Base-by-base conservation (phyloP, 2,329 filamentous ascomycete species). In the Xylaria sp. region DNA sequence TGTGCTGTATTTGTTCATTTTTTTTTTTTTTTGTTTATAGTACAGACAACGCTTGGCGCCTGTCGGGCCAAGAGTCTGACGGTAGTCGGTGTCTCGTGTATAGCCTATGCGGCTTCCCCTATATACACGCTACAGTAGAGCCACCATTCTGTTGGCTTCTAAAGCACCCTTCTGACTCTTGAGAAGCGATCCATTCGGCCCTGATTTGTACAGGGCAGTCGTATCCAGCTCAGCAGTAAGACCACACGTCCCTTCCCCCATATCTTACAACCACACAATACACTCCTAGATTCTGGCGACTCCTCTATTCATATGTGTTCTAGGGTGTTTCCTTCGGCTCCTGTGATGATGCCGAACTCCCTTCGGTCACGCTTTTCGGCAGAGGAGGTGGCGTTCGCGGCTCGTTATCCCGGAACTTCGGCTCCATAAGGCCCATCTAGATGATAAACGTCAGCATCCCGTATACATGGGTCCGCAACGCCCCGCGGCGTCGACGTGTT, bases 361-460 rank as follows among this genome's bases (percentile, higher is more conserved):
- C 49, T 8, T 52, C 40, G 2, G 52, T 8, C 19, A 60, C 38
- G 16, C 63, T 57, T 7, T 39, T 29, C 2, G 69, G 68, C 49
- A 71, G 39, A 13, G 56, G 45, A 0, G 63, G 69, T 8, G 69
- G 56, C 18, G 56, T 64, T 13, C 64, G 60, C 21, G 69, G 65
- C 21, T 65, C 50, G 26, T 57, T 65, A 22, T 69, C 65, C 45
- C 68, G 66, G 50, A 69, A 68, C 44, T 76, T 75, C 2, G 74
- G 73, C 45, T 72, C 64, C 50, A 74, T 62, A 24, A 76, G 72
- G 1, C 72, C 73, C 44, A 75, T 34, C 63, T 68, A 18, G n/a
- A 40, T 1, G 18, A 13, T 13, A 39, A 24, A 43, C n/a, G 29
- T 34, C 11, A 13, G 29, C 9, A 5, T 6, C 6, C 24, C 5